Conservation (phyloP, 2,329 filamentous ascomycete genomes). For the Cercospora sesami region DNA sequence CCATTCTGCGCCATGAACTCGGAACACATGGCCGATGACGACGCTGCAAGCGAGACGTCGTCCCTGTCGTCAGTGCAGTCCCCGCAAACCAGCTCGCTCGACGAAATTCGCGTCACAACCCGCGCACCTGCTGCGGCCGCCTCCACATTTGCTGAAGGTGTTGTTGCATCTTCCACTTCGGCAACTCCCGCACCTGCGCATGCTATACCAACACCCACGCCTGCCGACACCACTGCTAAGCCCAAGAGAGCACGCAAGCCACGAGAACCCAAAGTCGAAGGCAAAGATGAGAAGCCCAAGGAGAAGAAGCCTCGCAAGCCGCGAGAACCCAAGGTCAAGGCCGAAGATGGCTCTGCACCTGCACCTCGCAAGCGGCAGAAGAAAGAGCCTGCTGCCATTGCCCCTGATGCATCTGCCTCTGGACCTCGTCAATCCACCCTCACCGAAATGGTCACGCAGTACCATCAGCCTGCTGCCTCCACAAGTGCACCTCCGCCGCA, state of each 20-base stretch:
- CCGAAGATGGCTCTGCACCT: slow-evolving; percentile 38
- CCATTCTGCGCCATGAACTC: not conserved
- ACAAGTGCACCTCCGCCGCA: slow-evolving; percentile 23
- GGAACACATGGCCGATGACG: not conserved
- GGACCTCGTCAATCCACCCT: slow-evolving; percentile 44
- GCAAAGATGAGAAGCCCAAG: slow-evolving; percentile 44
- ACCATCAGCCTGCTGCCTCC: slow-evolving; percentile 27
- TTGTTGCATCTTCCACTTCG: slow-evolving; percentile 32
- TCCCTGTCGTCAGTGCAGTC: slow-evolving; percentile 15
- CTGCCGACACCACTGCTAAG: slow-evolving; percentile 42
- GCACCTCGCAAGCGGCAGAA: slow-evolving; percentile 52
- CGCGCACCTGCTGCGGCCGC: slow-evolving; percentile 9
- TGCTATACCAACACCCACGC: slow-evolving; percentile 35
- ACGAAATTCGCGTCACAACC: slow-evolving; percentile 13
- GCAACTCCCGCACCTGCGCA: slow-evolving; percentile 28
- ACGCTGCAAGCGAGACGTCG: slow-evolving; percentile 13
- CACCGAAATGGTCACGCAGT: slow-evolving; percentile 42
- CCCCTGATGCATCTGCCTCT: slow-evolving; percentile 24
- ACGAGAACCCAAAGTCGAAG: slow-evolving; percentile 37
- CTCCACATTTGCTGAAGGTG: slow-evolving; percentile 38
- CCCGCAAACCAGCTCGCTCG: slow-evolving; percentile 12
- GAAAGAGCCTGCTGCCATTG: slow-evolving; percentile 27
- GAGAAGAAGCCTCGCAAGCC: slow-evolving; percentile 49
- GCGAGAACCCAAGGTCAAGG: slow-evolving; percentile 50
- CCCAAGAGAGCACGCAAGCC: slow-evolving; percentile 45